Evolutionary conservation across 2,329 filamentous ascomycete species (phyloP).

Genomic region (Verticillium zaregamsianum): DNA sequence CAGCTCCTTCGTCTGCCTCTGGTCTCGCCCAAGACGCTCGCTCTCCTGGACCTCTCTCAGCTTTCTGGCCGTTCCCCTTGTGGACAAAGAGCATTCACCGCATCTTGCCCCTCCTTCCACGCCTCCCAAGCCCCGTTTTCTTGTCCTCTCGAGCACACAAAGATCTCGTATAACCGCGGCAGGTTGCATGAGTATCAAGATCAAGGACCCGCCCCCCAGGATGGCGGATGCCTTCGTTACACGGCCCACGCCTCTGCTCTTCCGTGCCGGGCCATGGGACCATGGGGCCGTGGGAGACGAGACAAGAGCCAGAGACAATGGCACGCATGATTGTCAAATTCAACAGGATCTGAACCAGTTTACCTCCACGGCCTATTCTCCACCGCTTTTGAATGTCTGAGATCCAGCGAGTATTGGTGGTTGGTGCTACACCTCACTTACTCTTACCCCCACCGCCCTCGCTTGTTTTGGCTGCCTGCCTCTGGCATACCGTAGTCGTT

Average conservation of each 20-base stretch:
- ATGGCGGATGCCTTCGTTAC: conserved; percentile 11
- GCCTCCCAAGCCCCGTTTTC: neutral
- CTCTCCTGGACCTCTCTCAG: neutral
- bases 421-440: neutral
- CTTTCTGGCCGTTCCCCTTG: neutral
- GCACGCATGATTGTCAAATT: neutral
- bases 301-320: neutral
- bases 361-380: conserved; percentile 6
- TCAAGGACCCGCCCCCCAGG: conserved; percentile 14
- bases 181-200: conserved; percentile 14
- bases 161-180: conserved; percentile 17
- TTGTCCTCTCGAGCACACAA: neutral
- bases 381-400: conserved; percentile 13
- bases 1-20: neutral
- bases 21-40: conserved; percentile 1
- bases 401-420: conserved; percentile 16
- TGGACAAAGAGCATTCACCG: neutral
- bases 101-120: neutral
- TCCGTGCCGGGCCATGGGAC: neutral
- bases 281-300: neutral
- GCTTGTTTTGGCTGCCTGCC: conserved; percentile 8
- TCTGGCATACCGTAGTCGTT: conserved; percentile 7
- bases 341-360: conserved; percentile 7
- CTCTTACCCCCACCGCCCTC: conserved; percentile 13
- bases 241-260: conserved; percentile 4